Evolutionary conservation across 2,329 filamentous ascomycete species (phyloP), one percentile per base, ranked within the genome.

Genomic region (Purpureocillium lavendulum): DNA sequence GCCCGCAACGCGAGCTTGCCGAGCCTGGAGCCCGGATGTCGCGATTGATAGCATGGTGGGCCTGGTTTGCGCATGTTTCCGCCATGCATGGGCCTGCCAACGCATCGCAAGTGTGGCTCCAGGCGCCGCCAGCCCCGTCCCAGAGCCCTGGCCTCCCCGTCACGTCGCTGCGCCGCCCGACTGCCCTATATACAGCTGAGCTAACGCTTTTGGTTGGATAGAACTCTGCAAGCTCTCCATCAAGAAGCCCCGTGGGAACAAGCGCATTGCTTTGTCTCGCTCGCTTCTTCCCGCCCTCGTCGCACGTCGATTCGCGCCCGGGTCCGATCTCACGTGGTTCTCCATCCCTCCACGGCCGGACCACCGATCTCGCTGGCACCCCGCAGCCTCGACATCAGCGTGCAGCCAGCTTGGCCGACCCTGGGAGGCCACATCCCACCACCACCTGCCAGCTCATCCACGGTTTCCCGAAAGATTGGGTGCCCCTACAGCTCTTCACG

Each of bases 381-480:
- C 35, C 35, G 38, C 41, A 37, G 30, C 34, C 26, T 39, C 63
- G 53, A 67, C 67, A 69, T 70, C 69, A 67, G 67, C 69, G 65
- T 72, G 73, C 75, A 77, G 74, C 71, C 73, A 70, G 68, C 65
- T 69, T 68, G 65, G 66, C 66, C 66, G 61, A 65, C 66, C 65
- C 65, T 67, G 66, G 67, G 64, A 68, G 64, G 64, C 44, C 42
- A 65, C 62, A n/a, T 41, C 36, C 35, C 48, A 62, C 70, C 62
- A 59, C 60, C 56, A 54, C 62, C 54, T 78, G 75, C 74, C 75
- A 79, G 69, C 75, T 69, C 75, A 78, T 73, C 66, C 62, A 66
- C 72, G 63, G 72, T 70, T 68, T 65, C 69, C 29, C 66, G 72
- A 71, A 73, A 70, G 66, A 71, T 71, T 71, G 66, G 64, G 62